Conservation (phyloP, 257 asterid species). For the Salvia hispanica region DNA sequence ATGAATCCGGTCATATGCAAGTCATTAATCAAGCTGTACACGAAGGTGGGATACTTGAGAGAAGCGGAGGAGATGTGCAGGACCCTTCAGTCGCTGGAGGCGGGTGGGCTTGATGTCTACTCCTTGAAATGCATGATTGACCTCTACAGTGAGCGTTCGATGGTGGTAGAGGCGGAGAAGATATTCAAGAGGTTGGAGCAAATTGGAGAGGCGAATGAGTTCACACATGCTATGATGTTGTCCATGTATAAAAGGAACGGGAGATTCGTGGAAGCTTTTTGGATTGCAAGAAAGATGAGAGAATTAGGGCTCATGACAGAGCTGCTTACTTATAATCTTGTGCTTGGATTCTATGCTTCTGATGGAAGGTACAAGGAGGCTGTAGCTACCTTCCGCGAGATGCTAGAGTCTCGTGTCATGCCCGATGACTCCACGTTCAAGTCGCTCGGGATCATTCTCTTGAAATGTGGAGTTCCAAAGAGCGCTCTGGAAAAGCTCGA, state of each 20-base stretch:
- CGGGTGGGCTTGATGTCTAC: constrained; percentile 61
- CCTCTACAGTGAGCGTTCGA: constrained; percentile 74
- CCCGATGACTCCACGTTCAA: constrained; percentile 83
- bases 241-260: constrained; percentile 90
- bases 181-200: constrained; percentile 57
- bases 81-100: constrained; percentile 49
- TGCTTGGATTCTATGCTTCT: constrained; percentile 69
- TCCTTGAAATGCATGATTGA: constrained; percentile 96
- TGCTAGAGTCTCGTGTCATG: constrained; percentile 53
- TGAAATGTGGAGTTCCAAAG: constrained; percentile 81
- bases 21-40: constrained; percentile 81
- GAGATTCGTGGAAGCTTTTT: constrained; percentile 62
- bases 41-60: constrained; percentile 76
- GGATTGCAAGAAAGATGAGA: constrained; percentile 71
- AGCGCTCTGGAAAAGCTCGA: constrained; percentile 62
- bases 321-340: constrained; percentile 74
- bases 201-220: constrained; percentile 72
- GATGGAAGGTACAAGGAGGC: constrained; percentile 91
- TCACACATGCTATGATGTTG: constrained; percentile 93
- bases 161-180: constrained; percentile 75
- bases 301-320: constrained; percentile 74
- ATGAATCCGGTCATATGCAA: constrained; percentile 63
- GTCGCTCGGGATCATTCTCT: constrained; percentile 62
- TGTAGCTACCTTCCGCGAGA: constrained; percentile 63
- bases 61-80: constrained; percentile 71